Evolutionary conservation across 1,139 yeast species (phyloP).

Genomic region (Saccharomycopsis hybrid): DNA sequence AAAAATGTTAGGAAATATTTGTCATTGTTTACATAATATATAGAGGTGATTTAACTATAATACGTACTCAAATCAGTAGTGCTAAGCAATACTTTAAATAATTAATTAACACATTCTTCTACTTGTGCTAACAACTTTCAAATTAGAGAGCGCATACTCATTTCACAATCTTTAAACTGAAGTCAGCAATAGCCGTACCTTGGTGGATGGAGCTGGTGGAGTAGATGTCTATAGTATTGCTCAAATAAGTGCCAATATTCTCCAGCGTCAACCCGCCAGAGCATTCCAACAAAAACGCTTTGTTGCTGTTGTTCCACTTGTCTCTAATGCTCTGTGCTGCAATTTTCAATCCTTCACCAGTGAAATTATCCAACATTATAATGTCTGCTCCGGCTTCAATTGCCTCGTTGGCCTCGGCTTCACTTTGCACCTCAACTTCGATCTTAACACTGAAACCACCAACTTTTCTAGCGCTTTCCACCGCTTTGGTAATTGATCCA

Average conservation of each 20-base stretch:
- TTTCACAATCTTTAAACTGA: conserved; percentile 67
- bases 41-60: too few relatives aligned
- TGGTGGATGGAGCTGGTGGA: conserved; percentile 93
- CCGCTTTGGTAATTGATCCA: conserved; percentile 85
- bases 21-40: too few relatives aligned
- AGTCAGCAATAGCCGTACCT: conserved; percentile 77
- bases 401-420: conserved; percentile 84
- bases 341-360: conserved; percentile 53
- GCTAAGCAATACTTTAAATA: too few relatives aligned
- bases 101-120: too few relatives aligned
- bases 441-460: conserved; percentile 89
- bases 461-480: conserved; percentile 64
- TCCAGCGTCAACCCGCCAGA: conserved; percentile 80
- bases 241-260: conserved; percentile 59
- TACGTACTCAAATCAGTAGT: too few relatives aligned
- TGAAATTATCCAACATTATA: conserved; percentile 88
- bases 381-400: conserved; percentile 94
- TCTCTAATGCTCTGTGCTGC: conserved; percentile 62
- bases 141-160: too few relatives aligned
- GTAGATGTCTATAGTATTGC: conserved; percentile 81
- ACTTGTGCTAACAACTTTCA: too few relatives aligned
- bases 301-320: conserved; percentile 44
- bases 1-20: too few relatives aligned
- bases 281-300: conserved; percentile 70
- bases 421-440: conserved; percentile 85